Percentiles rank a stretch among this genome's conserved stretches.
phyloP scores from a whole-genome alignment of 768 basidiomycete species.

The Suillus clintonianus region DNA sequence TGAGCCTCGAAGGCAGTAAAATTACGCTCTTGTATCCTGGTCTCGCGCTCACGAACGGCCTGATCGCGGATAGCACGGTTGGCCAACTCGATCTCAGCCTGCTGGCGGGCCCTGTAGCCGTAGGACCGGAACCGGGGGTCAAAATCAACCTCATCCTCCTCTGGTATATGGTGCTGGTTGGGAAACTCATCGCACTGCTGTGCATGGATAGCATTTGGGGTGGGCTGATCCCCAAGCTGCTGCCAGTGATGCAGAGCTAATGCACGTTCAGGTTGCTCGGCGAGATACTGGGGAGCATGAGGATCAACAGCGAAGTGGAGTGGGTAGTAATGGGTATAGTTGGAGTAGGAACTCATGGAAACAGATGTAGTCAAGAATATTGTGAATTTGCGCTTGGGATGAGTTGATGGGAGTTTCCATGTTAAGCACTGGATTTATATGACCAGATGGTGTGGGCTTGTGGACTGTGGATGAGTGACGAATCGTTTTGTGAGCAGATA shows the following conservation, averaged over 20 bases:
- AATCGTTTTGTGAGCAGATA: background rate
- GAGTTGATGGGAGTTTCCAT: background rate
- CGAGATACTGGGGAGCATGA: conserved; percentile 28
- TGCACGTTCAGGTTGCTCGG: conserved; percentile 2
- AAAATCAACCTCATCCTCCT: no score
- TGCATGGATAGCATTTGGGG: conserved; percentile 2
- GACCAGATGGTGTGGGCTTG: background rate
- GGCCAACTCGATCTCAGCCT: background rate
- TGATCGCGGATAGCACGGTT: background rate
- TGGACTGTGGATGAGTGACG: background rate
- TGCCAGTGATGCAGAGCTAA: background rate
- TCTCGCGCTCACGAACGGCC: background rate
- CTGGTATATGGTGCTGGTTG: background rate
- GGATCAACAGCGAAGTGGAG: background rate
- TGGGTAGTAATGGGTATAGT: background rate
- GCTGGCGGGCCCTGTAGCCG: no score
- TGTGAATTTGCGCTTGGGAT: background rate
- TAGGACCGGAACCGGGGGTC: no score
- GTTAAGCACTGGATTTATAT: background rate
- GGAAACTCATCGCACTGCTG: background rate
- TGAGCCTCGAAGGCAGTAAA: background rate
- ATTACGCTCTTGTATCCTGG: background rate
- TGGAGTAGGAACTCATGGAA: background rate
- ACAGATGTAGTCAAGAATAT: background rate
- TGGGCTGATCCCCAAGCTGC: background rate